A percentile compares a stretch with the other conserved stretches of the same genome.
These are phyloP conservation scores for Hemileccinum hortonii DNA, from an alignment of 1,284 basidiomycete species.

Conservation along the genomic window DNA sequence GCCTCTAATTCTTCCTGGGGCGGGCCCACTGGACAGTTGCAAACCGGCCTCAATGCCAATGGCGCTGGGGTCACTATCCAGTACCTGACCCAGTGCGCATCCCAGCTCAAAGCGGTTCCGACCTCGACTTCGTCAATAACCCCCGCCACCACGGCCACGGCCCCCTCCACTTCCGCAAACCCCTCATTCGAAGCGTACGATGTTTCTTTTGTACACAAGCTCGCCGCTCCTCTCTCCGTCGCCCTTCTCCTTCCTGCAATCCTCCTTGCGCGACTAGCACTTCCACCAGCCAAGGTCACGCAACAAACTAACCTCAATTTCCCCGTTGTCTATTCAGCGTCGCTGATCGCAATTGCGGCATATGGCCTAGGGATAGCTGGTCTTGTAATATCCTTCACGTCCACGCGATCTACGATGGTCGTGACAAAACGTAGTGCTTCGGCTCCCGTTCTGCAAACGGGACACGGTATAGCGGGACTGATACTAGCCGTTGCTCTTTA, in stretches of 20 bases:
- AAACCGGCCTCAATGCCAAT: constrained; percentile 58
- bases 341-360: constrained; percentile 46
- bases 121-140: constrained; percentile 24
- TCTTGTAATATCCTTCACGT: constrained; percentile 60
- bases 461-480: constrained; percentile 62
- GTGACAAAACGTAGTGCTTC: constrained; percentile 37
- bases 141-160: constrained; percentile 23
- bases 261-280: constrained; percentile 53
- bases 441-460: constrained; percentile 48
- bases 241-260: constrained; percentile 55
- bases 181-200: constrained; percentile 39
- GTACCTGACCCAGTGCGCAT: constrained; percentile 62
- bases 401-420: constrained; percentile 36
- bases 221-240: constrained; percentile 62
- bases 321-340: constrained; percentile 38
- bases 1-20: constrained; percentile 61
- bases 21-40: constrained; percentile 58
- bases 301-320: constrained; percentile 24
- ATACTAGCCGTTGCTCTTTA: constrained; percentile 62
- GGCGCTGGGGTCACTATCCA: constrained; percentile 65
- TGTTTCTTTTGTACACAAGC: constrained; percentile 62
- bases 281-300: constrained; percentile 38
- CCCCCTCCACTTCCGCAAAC: constrained; percentile 23
- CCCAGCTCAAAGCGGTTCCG: constrained; percentile 32
- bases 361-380: constrained; percentile 64